Evolutionary conservation across 176 grass and related monocot species (phyloP), one percentile per base, ranked within the genome.

Genomic region (Guadua angustifolia): DNA sequence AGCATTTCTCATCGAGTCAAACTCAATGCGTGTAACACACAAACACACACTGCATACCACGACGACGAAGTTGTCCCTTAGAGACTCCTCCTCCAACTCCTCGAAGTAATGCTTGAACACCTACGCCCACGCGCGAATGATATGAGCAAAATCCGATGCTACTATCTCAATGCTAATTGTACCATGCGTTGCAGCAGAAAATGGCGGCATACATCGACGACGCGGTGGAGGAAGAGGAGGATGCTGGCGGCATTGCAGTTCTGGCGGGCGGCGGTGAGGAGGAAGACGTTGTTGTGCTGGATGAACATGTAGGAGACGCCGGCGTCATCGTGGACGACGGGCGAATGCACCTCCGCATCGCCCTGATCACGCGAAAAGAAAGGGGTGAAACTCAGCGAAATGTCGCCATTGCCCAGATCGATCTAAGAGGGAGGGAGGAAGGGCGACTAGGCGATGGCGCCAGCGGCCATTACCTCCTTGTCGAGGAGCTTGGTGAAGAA

Each of bases 401-500:
- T 56, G 2, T 12, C 50, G 64, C 33, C 4, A 13, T 17, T 7
- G 19, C 11, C 4, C 79, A 42, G 35, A 81, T 79, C 77, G 35
- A 55, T 79, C 61, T 79, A 36, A 50, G 77, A 26, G 33, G n/a
- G 4, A 39, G 5, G 4, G 25, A 2, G 4, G 39, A 19, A 51
- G 22, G 22, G 32, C 1, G 15, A 0, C 2, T 19, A 45, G 25
- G 19, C 8, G 8, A 13, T 62, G 59, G 3, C 9, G 24, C 8
- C 26, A 32, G 14, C 52, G 1, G 74, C 74, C 35, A 61, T 77
- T 85, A 95, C 92, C 95, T 98, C 95, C 86, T 98, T 93, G 60
- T 95, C 95, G 65, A 98, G 88, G 79, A 95, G 91, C 83, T 93
- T 98, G 66, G 92, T 98, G 89, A 95, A 95, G 85, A 98, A 98